phyloP scores from a whole-genome alignment of 2,329 filamentous ascomycete genomes.

The Ophiosphaerella narmari region DNA sequence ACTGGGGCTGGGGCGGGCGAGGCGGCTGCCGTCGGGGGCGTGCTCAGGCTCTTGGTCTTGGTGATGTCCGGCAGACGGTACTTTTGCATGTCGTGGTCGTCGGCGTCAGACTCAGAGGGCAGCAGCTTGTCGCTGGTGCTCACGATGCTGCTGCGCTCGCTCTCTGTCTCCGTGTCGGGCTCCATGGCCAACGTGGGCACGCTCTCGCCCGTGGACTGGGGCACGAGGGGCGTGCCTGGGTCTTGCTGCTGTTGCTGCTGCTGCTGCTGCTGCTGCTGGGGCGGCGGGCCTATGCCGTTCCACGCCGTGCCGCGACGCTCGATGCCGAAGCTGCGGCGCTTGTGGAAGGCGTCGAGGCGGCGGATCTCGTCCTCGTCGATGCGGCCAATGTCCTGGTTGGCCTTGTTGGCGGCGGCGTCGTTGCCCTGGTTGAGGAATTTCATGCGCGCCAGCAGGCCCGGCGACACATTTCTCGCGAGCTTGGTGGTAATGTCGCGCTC shows the following conservation, averaged over 20 bases:
- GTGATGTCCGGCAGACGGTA: constrained; percentile 73
- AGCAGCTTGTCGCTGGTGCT: constrained; percentile 61
- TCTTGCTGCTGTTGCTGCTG: constrained; percentile 56
- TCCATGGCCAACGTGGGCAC: constrained; percentile 46
- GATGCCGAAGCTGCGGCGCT: constrained; percentile 59
- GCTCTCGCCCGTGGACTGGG: constrained; percentile 44
- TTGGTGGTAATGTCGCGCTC: constrained; percentile 36
- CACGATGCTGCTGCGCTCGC: constrained; percentile 54
- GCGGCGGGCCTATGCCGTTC: constrained; percentile 57
- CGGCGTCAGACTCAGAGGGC: constrained; percentile 56
- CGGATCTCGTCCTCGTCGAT: constrained; percentile 72
- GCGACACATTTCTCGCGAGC: constrained; percentile 47
- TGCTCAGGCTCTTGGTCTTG: constrained; percentile 64
- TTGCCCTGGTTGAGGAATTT: constrained; percentile 48
- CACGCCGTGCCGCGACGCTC: constrained; percentile 72
- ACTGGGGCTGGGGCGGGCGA: not conserved
- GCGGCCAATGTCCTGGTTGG: constrained; percentile 59
- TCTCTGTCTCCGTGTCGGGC: constrained; percentile 49
- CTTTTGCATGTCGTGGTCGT: constrained; percentile 72
- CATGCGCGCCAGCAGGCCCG: constrained; percentile 52
- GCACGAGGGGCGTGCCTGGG: constrained; percentile 28
- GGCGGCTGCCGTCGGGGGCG: constrained; percentile 2
- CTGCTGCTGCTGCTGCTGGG: constrained; percentile 57
- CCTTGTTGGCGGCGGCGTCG: constrained; percentile 40
- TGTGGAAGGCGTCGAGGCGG: constrained; percentile 69